A percentile compares a stretch with the other conserved stretches of the same genome.
phyloP scores from a whole-genome alignment of 768 basidiomycete species.

The Kwoniella dejecticola region DNA sequence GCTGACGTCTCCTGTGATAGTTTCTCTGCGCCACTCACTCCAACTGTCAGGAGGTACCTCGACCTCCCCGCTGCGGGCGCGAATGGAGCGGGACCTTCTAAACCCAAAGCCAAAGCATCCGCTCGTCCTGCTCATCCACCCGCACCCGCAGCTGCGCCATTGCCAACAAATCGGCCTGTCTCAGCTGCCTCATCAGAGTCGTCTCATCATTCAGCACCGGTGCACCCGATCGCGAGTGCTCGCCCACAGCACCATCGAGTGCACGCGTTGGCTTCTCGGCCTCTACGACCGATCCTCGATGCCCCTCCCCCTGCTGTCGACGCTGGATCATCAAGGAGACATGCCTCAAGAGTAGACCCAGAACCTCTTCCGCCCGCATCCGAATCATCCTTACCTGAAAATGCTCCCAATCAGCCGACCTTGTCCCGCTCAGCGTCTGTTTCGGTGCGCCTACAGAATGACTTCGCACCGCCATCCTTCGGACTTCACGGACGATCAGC shows the following conservation, averaged over 20 bases:
- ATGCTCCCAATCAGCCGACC: neutral
- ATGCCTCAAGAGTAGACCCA: conserved; percentile 12
- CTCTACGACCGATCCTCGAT: conserved; percentile 1
- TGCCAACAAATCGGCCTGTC: conserved; percentile 10
- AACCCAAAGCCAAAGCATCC: conserved; percentile 15
- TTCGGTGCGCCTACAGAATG: neutral
- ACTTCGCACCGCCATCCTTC: neutral
- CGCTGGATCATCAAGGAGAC: conserved; percentile 13
- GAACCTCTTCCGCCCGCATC: neutral
- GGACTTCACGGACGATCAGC: conserved; percentile 27
- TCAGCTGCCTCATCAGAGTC: conserved; percentile 20
- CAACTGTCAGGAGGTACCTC: conserved; percentile 56
- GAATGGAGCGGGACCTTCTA: conserved; percentile 24
- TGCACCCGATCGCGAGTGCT: neutral
- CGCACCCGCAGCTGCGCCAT: conserved; percentile 2
- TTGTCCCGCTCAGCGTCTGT: conserved; percentile 6
- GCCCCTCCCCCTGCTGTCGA: conserved; percentile 6
- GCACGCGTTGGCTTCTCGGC: conserved; percentile 18
- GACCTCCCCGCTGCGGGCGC: conserved; percentile 47
- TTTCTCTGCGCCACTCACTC: conserved; percentile 57
- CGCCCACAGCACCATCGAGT: conserved; percentile 23
- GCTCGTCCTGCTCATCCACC: conserved; percentile 2
- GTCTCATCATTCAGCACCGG: neutral
- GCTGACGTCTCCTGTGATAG: conserved; percentile 31
- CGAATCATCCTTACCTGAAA: neutral